A percentile compares a stretch with the other conserved stretches of the same genome.
phyloP scores from a whole-genome alignment of 768 basidiomycete genomes.

The Exsudoporus frostii region DNA sequence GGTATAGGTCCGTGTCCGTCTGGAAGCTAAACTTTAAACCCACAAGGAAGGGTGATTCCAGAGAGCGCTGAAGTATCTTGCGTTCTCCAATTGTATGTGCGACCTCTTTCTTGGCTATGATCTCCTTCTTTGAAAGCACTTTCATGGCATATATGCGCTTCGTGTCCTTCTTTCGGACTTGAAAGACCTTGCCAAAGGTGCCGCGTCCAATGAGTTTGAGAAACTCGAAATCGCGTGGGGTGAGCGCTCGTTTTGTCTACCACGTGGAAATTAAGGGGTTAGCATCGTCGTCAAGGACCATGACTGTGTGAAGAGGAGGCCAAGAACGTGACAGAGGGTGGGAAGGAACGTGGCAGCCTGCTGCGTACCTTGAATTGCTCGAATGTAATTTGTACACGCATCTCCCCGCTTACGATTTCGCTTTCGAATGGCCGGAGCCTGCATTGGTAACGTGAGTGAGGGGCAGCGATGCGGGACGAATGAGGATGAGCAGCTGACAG shows the following conservation, averaged over 20 bases:
- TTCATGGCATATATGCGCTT: conserved; percentile 99
- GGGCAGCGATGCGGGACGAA: conserved; percentile 6
- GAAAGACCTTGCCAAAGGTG: conserved; percentile 98
- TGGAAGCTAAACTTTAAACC: conserved; percentile 99
- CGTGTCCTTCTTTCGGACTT: conserved; percentile 97
- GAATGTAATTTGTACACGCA: conserved; percentile 92
- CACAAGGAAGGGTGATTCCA: conserved; percentile 95
- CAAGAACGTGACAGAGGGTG: conserved; percentile 24
- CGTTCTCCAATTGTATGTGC: conserved; percentile 99
- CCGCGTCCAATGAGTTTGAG: conserved; percentile 98
- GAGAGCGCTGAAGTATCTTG: conserved; percentile 92
- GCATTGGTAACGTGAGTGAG: conserved; percentile 13
- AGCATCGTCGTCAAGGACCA: conserved; percentile 20
- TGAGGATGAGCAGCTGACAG: conserved; percentile 11
- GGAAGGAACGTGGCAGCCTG: conserved; percentile 17
- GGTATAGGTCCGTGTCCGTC: conserved; percentile 90
- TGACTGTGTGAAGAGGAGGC: conserved; percentile 24
- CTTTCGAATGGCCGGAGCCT: conserved; percentile 75
- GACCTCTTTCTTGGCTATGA: conserved; percentile 98
- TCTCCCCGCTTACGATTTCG: conserved; percentile 87
- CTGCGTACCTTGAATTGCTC: conserved; percentile 77
- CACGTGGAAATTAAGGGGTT: conserved; percentile 16
- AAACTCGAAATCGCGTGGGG: conserved; percentile 97
- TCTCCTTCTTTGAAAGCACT: conserved; percentile 97
- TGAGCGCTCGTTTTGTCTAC: conserved; percentile 81